These are phyloP conservation scores for Macrolepiota fuliginosa DNA, from an alignment of 768 basidiomycete species.

Conservation along the genomic window DNA sequence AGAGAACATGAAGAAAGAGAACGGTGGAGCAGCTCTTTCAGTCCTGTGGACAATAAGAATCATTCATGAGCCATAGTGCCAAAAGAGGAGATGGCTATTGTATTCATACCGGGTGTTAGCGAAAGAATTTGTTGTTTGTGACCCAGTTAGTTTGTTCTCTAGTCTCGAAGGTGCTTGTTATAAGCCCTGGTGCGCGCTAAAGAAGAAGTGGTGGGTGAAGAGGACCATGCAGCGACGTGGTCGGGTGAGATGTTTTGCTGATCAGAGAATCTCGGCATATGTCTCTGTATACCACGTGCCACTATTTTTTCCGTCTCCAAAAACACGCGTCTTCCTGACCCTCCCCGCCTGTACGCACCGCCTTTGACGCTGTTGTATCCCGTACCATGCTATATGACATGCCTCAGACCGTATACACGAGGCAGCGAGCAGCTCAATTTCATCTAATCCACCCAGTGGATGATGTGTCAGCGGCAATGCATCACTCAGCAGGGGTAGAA, in stretches of 20 bases:
- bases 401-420: not conserved
- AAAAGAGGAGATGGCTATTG: constrained; percentile 2
- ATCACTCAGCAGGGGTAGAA: not conserved
- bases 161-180: not conserved
- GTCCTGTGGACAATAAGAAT: constrained; percentile 12
- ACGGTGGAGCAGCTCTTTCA: constrained; percentile 13
- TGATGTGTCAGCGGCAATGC: not conserved
- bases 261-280: not conserved
- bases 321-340: not conserved
- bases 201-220: not conserved
- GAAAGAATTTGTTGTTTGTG: not conserved
- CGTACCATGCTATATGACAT: not conserved
- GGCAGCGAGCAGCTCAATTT: not conserved
- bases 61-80: constrained; percentile 1
- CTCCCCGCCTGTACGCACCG: not conserved
- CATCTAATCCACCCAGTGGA: not conserved
- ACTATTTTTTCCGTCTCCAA: not conserved
- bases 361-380: not conserved
- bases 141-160: not conserved
- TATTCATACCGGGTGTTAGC: not conserved
- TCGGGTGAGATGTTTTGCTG: not conserved
- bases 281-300: constrained; percentile 8
- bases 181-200: not conserved
- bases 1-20: constrained; percentile 53
- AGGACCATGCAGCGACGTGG: not conserved